phyloP scores from a whole-genome alignment of 305 asterid species.

The Nicotiana rustica region DNA sequence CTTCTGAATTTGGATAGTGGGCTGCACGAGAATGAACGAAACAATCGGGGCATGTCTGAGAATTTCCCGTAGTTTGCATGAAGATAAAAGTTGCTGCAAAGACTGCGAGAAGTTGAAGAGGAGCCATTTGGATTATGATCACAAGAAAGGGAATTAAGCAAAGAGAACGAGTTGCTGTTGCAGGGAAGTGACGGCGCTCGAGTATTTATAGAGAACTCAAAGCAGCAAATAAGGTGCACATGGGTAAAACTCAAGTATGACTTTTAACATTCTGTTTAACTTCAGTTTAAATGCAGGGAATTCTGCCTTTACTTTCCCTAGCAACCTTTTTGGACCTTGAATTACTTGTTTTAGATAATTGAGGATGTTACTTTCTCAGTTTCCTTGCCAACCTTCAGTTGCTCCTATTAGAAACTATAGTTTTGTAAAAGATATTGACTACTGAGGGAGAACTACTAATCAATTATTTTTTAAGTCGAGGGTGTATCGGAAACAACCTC shows the following conservation, averaged over 20 bases:
- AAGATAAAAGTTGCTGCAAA: constrained; percentile 47
- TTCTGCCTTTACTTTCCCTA: constrained; percentile 32
- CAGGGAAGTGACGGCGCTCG: constrained; percentile 35
- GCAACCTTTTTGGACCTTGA: constrained; percentile 45
- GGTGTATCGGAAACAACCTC: too few species aligned
- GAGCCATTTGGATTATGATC: constrained; percentile 42
- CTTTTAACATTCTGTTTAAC: constrained; percentile 43
- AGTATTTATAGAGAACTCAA: constrained; percentile 54
- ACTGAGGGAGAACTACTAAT: background rate
- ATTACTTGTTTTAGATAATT: constrained; percentile 30
- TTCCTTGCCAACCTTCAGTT: constrained; percentile 4
- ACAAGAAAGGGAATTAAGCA: constrained; percentile 34
- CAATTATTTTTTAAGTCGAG: too few species aligned
- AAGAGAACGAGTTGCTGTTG: constrained; percentile 39
- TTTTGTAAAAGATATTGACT: background rate
- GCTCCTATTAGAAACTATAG: background rate
- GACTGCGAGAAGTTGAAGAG: constrained; percentile 38
- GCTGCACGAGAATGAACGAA: constrained; percentile 75
- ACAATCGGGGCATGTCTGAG: constrained; percentile 66
- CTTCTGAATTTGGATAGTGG: constrained; percentile 74
- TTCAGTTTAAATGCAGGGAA: constrained; percentile 24
- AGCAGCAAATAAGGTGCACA: constrained; percentile 16
- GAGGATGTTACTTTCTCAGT: constrained; percentile 37
- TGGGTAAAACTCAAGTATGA: constrained; percentile 41
- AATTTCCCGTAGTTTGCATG: constrained; percentile 46